A percentile compares a stretch with the other conserved stretches of the same genome.
Evolutionary conservation across 129 eudicot genomes (phyloP).

Genomic region (Tanacetum coccineum): DNA sequence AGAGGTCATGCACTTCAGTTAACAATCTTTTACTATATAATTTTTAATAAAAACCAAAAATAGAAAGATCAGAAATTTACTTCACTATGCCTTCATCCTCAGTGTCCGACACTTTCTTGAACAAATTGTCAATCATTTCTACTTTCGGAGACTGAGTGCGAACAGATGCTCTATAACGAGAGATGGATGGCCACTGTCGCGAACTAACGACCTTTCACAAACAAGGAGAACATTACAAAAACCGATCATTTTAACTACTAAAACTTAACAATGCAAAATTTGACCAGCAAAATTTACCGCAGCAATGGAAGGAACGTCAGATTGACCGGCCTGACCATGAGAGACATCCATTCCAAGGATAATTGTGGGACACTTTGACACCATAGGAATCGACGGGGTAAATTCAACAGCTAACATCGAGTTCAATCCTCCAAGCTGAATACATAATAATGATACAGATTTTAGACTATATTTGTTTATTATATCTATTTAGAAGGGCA

Average conservation of each 20-base stretch:
- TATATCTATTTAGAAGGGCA: too few species aligned
- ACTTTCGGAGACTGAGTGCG: constrained; percentile 69
- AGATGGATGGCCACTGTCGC: constrained; percentile 70
- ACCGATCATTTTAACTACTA: background rate
- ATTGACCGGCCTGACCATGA: constrained; percentile 72
- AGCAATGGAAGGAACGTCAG: constrained; percentile 85
- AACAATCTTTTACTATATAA: too few species aligned
- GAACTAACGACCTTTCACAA: constrained; percentile 72
- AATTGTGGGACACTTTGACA: constrained; percentile 64
- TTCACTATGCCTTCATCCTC: constrained; percentile 78
- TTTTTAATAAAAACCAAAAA: too few species aligned
- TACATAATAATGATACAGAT: background rate
- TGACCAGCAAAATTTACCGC: constrained; percentile 41
- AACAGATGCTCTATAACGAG: constrained; percentile 70
- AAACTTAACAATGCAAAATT: background rate
- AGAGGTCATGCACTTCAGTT: too few species aligned
- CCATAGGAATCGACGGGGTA: constrained; percentile 53
- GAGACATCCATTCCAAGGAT: constrained; percentile 89
- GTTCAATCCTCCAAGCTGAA: constrained; percentile 87
- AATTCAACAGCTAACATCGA: constrained; percentile 55
- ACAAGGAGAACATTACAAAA: background rate
- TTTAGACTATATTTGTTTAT: background rate
- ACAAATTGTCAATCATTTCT: constrained; percentile 69
- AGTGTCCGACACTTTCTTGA: constrained; percentile 51
- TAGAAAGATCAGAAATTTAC: constrained; percentile 15